Conservation (phyloP, 2,329 filamentous ascomycete species). For the Coniella lustricola region DNA sequence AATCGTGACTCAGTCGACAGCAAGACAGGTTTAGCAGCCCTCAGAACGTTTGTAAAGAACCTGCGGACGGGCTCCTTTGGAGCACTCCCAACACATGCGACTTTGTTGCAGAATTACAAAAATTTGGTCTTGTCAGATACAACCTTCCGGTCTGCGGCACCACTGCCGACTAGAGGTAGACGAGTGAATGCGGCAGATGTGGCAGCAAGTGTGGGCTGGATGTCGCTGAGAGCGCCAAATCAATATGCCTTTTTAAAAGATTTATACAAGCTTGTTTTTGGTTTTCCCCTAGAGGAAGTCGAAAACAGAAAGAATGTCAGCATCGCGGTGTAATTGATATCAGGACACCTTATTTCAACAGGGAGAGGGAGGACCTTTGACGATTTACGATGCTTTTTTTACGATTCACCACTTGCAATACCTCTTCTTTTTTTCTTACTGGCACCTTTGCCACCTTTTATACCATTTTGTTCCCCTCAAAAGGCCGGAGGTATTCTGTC, state of each 20-base stretch:
- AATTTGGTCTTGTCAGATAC: constrained; percentile 70
- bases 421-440: not conserved
- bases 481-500: too few species aligned
- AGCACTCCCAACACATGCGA: constrained; percentile 58
- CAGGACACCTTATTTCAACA: not conserved
- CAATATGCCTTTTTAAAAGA: constrained; percentile 77
- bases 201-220: constrained; percentile 69
- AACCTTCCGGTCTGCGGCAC: constrained; percentile 49
- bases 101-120: constrained; percentile 72
- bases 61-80: constrained; percentile 76
- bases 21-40: constrained; percentile 39
- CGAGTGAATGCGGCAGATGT: constrained; percentile 66
- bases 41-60: constrained; percentile 70
- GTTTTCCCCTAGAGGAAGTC: constrained; percentile 74
- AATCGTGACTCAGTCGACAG: constrained; percentile 44
- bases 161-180: constrained; percentile 50
- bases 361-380: not conserved
- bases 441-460: not conserved
- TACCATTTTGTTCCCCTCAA: too few species aligned
- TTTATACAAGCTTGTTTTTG: constrained; percentile 77
- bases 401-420: not conserved
- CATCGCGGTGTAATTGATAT: constrained; percentile 43
- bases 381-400: not conserved
- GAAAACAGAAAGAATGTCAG: constrained; percentile 58
- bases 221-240: constrained; percentile 55